Base-by-base conservation (phyloP, 768 basidiomycete species). In the Xerocomellus amylosporus region DNA sequence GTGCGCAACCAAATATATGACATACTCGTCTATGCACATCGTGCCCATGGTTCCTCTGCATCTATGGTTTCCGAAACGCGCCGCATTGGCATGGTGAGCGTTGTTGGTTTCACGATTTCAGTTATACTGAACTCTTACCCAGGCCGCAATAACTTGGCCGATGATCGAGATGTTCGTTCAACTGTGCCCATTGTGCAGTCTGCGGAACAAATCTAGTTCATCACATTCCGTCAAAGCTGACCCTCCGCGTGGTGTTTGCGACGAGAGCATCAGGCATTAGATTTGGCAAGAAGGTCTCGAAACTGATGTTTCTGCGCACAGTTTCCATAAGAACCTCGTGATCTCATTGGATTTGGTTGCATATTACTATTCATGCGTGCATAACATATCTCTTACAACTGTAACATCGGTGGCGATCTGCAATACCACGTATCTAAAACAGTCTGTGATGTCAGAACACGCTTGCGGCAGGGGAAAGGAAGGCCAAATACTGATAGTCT, bases 111-210 rank as follows among this genome's bases (percentile, higher is more conserved):
- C 6, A 12, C 6, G 14, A 46, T 47, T 49, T 33, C n/a, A 10
- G n/a, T 31, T 48, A 49, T 46, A 51, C 41, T 54, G 24, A 54
- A 33, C 30, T 55, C 20, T 54, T 46, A 38, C n/a, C n/a, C 42
- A 88, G 86, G 79, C 84, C 26, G 75, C 75, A 22, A 79, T 88
- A 51, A 87, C 86, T 8, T 88, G 85, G 85, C 83, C 86, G 4
- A 88, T 88, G 83, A 77, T 81, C 6, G 86, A 88, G 65, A 77
- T 82, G 36, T 88, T 87, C 68, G 73, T 77, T 38, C 78, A 77
- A 31, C 68, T 86, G 39, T 88, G 86, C 60, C 86, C 86, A 0
- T 54, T 77, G 20, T 79, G 78, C 68, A 79, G 73, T 55, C 55
- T 75, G 45, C 74, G 78, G 58, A 71, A 67, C 51, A 79, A 78